These are phyloP conservation scores for Salix dunnii DNA, from an alignment of 345 rosid species.

Conservation along the genomic window DNA sequence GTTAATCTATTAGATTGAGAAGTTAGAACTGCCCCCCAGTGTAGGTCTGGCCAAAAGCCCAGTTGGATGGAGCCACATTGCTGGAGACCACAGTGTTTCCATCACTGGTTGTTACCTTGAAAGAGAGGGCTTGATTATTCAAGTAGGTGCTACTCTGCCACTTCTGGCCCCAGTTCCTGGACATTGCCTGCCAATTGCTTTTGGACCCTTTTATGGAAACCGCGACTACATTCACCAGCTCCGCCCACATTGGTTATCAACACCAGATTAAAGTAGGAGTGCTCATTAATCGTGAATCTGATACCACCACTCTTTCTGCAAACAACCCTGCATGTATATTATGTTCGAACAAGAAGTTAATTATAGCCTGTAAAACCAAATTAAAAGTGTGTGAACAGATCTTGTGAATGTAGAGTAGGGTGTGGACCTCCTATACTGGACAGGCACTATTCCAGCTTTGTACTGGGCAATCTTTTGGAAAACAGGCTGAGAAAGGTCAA, in stretches of 20 bases:
- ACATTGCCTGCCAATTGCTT: slow-evolving; percentile 4
- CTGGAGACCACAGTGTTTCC: background rate
- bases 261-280: slow-evolving; percentile 12
- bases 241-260: slow-evolving; percentile 10
- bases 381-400: background rate
- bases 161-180: slow-evolving; percentile 13
- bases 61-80: slow-evolving; percentile 1
- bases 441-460: slow-evolving; percentile 9
- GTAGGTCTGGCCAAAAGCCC: slow-evolving; percentile 13
- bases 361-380: background rate
- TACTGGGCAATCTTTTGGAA: slow-evolving; percentile 11
- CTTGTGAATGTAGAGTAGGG: background rate
- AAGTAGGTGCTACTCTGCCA: slow-evolving; percentile 2
- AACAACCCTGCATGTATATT: background rate
- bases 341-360: background rate
- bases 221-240: slow-evolving; percentile 10
- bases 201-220: background rate
- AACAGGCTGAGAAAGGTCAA: slow-evolving; percentile 14
- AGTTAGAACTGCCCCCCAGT: background rate
- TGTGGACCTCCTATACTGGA: slow-evolving; percentile 10
- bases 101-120: slow-evolving; percentile 12
- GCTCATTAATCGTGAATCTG: slow-evolving; percentile 11
- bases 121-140: slow-evolving; percentile 4
- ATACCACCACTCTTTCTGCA: slow-evolving; percentile 11
- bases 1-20: too few relatives aligned